Percentiles rank a stretch among this genome's conserved stretches.
Conservation (phyloP, 345 rosid genomes). For the Gossypium stocksii region DNA sequence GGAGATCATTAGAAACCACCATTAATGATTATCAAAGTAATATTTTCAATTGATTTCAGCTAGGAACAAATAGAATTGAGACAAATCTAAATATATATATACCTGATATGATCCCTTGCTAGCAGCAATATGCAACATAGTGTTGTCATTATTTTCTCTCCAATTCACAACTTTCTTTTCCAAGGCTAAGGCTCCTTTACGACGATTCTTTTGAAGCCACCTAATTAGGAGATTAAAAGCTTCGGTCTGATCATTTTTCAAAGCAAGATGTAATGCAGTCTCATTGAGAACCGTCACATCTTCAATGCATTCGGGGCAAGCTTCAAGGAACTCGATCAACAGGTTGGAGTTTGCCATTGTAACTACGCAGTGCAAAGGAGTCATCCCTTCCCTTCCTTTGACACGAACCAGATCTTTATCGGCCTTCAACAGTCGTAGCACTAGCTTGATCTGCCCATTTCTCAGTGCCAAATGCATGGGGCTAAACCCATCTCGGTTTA, state of each 20-base stretch:
- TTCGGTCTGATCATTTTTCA: not conserved
- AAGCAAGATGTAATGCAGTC: not conserved
- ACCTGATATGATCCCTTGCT: fast-evolving
- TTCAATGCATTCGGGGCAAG: not conserved
- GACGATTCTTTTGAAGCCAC: not conserved
- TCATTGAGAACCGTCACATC: not conserved
- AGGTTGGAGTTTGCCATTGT: not conserved
- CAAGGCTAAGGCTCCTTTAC: not conserved
- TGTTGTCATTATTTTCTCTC: not conserved
- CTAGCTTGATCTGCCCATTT: not conserved
- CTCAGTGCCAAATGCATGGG: constrained; percentile 15
- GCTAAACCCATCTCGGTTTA: constrained; percentile 16
- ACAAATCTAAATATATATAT: not conserved
- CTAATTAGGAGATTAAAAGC: not conserved
- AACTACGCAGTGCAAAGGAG: not conserved
- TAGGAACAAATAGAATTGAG: no score
- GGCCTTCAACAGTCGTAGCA: not conserved
- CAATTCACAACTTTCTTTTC: not conserved
- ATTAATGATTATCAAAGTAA: no score
- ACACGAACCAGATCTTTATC: not conserved
- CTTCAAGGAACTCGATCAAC: not conserved
- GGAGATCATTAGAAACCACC: no score
- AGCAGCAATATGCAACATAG: not conserved
- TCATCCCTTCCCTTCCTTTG: not conserved
- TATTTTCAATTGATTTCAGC: no score